Evolutionary conservation across 129 eudicot species (phyloP).

Genomic region (Helianthus annuus): DNA sequence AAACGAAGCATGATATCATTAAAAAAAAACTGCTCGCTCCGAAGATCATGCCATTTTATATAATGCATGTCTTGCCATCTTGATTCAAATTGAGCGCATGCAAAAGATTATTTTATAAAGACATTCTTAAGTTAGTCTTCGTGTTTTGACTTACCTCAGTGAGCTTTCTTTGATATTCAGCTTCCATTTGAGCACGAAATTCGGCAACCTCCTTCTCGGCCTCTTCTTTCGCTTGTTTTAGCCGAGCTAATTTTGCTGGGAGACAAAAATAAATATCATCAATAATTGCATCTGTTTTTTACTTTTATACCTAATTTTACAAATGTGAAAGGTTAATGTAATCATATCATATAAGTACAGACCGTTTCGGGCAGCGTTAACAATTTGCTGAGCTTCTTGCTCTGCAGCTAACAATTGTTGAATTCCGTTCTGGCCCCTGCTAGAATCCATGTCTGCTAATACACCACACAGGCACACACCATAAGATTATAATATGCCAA

Average conservation of each 20-base stretch:
- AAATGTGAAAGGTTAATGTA: no score
- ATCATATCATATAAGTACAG: not conserved
- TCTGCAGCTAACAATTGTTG: conserved; percentile 84
- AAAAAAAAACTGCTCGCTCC: not conserved
- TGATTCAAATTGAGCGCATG: not conserved
- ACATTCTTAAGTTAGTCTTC: not conserved
- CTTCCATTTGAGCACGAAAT: conserved; percentile 88
- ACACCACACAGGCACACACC: not conserved
- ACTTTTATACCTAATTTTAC: no score
- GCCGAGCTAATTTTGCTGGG: conserved; percentile 77
- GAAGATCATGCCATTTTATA: not conserved
- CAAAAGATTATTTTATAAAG: not conserved
- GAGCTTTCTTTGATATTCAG: conserved; percentile 71
- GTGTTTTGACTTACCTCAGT: conserved; percentile 49
- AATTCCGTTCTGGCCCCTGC: conserved; percentile 88
- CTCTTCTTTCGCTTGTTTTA: conserved; percentile 90
- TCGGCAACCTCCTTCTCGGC: conserved; percentile 89
- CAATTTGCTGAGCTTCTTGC: conserved; percentile 94
- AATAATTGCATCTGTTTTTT: not conserved
- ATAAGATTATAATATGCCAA: not conserved
- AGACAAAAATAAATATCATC: not conserved
- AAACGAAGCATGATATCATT: not conserved
- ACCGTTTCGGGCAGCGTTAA: conserved; percentile 81
- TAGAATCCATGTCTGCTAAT: conserved; percentile 52
- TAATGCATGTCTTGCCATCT: no score